Evolutionary conservation across 1,284 basidiomycete genomes (phyloP).

Genomic region (Entoloma clypeatum): DNA sequence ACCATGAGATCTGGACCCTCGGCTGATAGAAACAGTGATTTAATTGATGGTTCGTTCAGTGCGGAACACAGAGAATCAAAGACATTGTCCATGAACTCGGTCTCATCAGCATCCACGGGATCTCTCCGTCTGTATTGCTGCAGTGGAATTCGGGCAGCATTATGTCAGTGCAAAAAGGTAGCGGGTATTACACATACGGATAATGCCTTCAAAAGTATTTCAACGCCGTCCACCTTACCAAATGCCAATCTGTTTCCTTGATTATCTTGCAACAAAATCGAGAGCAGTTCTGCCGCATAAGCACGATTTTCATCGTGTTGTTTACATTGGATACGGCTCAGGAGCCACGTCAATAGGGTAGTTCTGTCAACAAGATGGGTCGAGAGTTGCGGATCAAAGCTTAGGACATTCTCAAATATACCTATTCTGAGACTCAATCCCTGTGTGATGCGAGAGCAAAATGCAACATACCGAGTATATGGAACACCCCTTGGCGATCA

Average conservation of each 20-base stretch:
- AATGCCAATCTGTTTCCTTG: slow-evolving; percentile 60
- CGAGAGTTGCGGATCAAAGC: slow-evolving; percentile 77
- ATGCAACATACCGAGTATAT: slow-evolving; percentile 66
- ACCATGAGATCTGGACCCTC: slow-evolving; percentile 98
- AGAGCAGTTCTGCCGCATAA: slow-evolving; percentile 85
- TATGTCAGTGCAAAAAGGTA: neutral
- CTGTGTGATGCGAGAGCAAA: neutral
- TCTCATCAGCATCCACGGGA: slow-evolving; percentile 83
- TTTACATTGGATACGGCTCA: slow-evolving; percentile 73
- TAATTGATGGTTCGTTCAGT: slow-evolving; percentile 71
- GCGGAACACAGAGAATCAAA: slow-evolving; percentile 89
- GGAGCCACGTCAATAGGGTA: slow-evolving; percentile 73
- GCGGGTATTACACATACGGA: slow-evolving; percentile 60
- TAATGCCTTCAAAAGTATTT: slow-evolving; percentile 71
- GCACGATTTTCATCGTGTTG: slow-evolving; percentile 81
- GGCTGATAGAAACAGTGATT: slow-evolving; percentile 78
- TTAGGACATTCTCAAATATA: slow-evolving; percentile 90
- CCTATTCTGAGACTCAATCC: slow-evolving; percentile 41
- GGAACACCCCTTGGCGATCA: slow-evolving; percentile 87
- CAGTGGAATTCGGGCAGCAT: slow-evolving; percentile 2
- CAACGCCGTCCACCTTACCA: slow-evolving; percentile 74
- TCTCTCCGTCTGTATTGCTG: slow-evolving; percentile 86
- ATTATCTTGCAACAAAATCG: slow-evolving; percentile 82
- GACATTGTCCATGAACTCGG: slow-evolving; percentile 96
- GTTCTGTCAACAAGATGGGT: slow-evolving; percentile 72